phyloP scores from a whole-genome alignment of 2,329 filamentous ascomycete genomes.

The Ascochyta koolunga region DNA sequence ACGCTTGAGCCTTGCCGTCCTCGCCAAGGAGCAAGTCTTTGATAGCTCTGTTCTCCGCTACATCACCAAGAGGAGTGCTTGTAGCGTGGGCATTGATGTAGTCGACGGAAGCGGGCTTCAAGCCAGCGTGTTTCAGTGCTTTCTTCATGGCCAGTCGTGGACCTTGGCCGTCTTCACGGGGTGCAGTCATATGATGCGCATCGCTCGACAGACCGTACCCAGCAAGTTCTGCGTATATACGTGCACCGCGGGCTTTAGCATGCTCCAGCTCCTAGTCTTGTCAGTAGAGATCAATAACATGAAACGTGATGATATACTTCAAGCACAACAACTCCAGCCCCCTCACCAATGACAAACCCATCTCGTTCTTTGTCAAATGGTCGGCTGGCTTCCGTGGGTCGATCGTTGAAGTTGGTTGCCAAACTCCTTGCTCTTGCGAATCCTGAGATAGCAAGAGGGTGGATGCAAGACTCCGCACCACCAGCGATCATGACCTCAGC shows the following conservation, averaged over 20 bases:
- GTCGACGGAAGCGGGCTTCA: constrained; percentile 74
- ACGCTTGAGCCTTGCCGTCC: constrained; percentile 66
- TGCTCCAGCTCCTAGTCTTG: constrained; percentile 74
- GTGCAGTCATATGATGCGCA: constrained; percentile 92
- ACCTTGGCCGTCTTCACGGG: constrained; percentile 79
- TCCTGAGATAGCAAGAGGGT: constrained; percentile 89
- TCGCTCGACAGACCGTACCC: constrained; percentile 93
- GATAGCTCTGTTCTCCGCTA: constrained; percentile 85
- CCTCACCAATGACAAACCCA: constrained; percentile 93
- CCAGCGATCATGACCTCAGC: constrained; percentile 97
- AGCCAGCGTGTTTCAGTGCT: constrained; percentile 73
- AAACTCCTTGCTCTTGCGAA: constrained; percentile 89
- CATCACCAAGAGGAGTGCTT: constrained; percentile 82
- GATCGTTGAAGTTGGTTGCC: constrained; percentile 78
- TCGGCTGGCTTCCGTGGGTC: constrained; percentile 73
- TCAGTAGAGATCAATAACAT: constrained; percentile 5
- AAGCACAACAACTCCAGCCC: constrained; percentile 83
- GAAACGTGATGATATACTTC: constrained; percentile 59
- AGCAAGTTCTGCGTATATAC: constrained; percentile 84
- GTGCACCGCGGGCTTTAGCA: constrained; percentile 76
- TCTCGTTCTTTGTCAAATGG: constrained; percentile 82
- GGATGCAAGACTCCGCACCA: constrained; percentile 92
- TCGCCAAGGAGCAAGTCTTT: constrained; percentile 75
- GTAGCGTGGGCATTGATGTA: constrained; percentile 98
- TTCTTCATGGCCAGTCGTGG: constrained; percentile 84